Conservation (phyloP, 805 yeast species). For the Kodamaea lidongshanica region DNA sequence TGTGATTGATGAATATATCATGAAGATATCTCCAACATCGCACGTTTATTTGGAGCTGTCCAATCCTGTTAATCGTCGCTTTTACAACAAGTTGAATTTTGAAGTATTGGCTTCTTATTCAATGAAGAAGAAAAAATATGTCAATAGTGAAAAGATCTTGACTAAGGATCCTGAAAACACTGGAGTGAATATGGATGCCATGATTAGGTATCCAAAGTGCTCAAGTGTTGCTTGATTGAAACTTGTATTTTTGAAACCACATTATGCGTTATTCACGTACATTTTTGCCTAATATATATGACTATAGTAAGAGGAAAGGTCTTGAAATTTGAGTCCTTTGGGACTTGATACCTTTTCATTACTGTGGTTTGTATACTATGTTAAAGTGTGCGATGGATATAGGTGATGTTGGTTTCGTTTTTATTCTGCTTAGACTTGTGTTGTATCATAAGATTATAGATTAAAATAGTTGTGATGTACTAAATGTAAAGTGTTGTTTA, state of each 20-base stretch:
- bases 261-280: conserved; percentile 11
- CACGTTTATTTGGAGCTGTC: conserved; percentile 51
- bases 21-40: conserved; percentile 15
- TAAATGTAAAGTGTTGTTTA: no score
- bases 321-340: conserved; percentile 6
- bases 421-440: neutral
- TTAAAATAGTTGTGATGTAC: no score
- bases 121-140: conserved; percentile 22
- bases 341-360: conserved; percentile 11
- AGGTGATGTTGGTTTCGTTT: conserved; percentile 8
- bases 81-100: conserved; percentile 52
- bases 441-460: no score
- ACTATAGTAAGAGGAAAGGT: conserved; percentile 14
- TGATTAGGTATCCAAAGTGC: conserved; percentile 12
- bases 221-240: neutral
- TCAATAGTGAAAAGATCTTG: conserved; percentile 10
- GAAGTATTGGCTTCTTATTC: conserved; percentile 26
- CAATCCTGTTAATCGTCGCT: conserved; percentile 45
- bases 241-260: conserved; percentile 4
- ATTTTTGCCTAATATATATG: conserved; percentile 15
- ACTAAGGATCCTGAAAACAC: conserved; percentile 10
- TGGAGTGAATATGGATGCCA: conserved; percentile 14
- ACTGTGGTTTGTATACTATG: conserved; percentile 16
- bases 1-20: conserved; percentile 43
- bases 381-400: conserved; percentile 12